Conservation (phyloP, 1,284 basidiomycete species). For the Naganishia albida region DNA sequence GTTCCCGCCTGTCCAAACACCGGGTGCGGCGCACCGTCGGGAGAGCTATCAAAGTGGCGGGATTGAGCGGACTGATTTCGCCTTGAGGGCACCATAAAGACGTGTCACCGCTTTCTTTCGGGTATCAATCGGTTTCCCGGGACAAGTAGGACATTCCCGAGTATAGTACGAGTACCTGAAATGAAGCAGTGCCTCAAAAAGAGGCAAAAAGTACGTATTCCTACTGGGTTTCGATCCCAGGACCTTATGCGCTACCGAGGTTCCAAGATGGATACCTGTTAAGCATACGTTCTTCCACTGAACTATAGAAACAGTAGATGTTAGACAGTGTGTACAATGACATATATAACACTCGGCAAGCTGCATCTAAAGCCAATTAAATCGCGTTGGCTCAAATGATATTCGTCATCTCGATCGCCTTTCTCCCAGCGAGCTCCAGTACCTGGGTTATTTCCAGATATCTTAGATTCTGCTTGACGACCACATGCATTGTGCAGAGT, state of each 20-base stretch:
- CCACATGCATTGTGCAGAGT: not conserved
- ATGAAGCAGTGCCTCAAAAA: not conserved
- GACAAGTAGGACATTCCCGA: too few species aligned
- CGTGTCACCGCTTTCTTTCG: too few species aligned
- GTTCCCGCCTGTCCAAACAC: too few species aligned
- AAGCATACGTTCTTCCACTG: slow-evolving; percentile 28
- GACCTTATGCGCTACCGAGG: slow-evolving; percentile 9
- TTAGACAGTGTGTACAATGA: not conserved
- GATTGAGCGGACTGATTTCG: too few species aligned
- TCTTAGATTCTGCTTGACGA: not conserved
- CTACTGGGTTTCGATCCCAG: slow-evolving; percentile 10
- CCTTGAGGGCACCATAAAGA: too few species aligned
- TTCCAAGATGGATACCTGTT: not conserved
- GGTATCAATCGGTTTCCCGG: too few species aligned
- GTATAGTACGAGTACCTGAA: too few species aligned
- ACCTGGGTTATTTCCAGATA: not conserved
- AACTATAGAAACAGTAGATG: slow-evolving; percentile 21
- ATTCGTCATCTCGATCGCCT: not conserved
- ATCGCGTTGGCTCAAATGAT: not conserved
- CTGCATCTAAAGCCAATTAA: not conserved
- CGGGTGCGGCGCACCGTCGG: too few species aligned
- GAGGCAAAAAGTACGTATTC: slow-evolving; percentile 1
- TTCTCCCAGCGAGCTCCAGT: too few species aligned
- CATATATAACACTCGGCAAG: too few species aligned
- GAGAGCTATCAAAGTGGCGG: too few species aligned